These are phyloP conservation scores for Erythrophleum fordii DNA, from an alignment of 306 rosid genomes.

Conservation along the genomic window DNA sequence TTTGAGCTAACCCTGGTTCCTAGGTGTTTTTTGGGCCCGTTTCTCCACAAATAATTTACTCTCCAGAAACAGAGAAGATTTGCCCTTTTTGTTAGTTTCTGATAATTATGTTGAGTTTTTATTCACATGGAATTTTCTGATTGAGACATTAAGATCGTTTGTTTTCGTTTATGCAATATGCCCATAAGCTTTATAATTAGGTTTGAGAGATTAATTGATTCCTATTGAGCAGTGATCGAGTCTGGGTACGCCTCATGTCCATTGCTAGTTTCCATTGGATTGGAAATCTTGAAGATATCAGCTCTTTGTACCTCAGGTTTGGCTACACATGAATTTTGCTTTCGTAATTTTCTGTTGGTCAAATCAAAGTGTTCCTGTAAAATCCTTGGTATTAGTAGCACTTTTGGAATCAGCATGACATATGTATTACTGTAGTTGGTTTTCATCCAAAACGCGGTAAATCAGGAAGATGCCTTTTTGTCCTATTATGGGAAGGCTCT, in stretches of 20 bases:
- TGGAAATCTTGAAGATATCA: slow-evolving; percentile 63
- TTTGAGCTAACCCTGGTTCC: not conserved
- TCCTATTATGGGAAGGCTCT: not conserved
- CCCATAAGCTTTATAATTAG: not conserved
- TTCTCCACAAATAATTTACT: not conserved
- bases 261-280: slow-evolving; percentile 29
- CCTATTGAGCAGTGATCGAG: not conserved
- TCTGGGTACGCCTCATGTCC: not conserved
- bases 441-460: slow-evolving; percentile 67
- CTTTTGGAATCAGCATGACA: not conserved
- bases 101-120: not conserved
- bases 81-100: not conserved
- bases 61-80: slow-evolving; percentile 5
- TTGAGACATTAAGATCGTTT: not conserved
- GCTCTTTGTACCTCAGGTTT: slow-evolving; percentile 87
- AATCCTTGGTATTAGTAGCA: not conserved
- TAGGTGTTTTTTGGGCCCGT: not conserved
- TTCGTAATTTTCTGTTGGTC: slow-evolving; percentile 53
- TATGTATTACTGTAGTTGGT: slow-evolving; percentile 56
- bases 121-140: not conserved
- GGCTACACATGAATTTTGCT: slow-evolving; percentile 66
- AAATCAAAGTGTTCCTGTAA: not conserved
- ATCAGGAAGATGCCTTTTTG: not conserved
- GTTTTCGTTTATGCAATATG: not conserved
- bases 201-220: not conserved